These are phyloP conservation scores for Stachybotrys chartarum DNA, from an alignment of 2,329 filamentous ascomycete species.

Conservation along the genomic window DNA sequence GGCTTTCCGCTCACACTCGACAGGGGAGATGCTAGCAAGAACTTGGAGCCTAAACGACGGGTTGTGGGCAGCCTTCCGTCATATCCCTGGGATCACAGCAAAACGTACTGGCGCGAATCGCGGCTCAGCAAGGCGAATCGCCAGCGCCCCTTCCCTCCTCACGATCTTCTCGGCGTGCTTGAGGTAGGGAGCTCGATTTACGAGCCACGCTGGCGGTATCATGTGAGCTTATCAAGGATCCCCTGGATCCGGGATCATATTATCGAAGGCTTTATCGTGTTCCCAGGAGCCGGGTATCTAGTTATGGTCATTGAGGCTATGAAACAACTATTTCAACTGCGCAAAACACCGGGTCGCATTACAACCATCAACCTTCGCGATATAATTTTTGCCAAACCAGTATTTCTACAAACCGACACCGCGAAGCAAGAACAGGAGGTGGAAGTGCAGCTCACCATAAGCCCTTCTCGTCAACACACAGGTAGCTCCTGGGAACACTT, in stretches of 20 bases:
- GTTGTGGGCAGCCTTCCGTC: constrained; percentile 31
- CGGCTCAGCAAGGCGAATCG: constrained; percentile 16
- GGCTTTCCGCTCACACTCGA: constrained; percentile 7
- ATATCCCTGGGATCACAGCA: constrained; percentile 18
- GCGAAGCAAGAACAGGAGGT: no score
- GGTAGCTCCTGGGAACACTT: no score
- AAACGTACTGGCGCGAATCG: constrained; percentile 26
- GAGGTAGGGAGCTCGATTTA: no score
- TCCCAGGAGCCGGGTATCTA: constrained; percentile 20
- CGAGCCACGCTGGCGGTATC: constrained; percentile 32
- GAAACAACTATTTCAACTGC: no score
- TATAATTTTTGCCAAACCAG: no score
- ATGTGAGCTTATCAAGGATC: constrained; percentile 23
- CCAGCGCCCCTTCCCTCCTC: constrained; percentile 10
- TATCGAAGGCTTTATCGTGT: constrained; percentile 18
- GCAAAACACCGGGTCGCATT: no score
- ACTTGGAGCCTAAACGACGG: not conserved
- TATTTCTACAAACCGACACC: no score
- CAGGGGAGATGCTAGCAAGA: not conserved
- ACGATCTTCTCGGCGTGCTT: constrained; percentile 23
- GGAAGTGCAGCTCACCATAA: no score
- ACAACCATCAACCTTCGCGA: no score
- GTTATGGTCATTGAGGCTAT: constrained; percentile 21
- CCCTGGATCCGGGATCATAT: constrained; percentile 30
- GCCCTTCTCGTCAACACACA: no score